Evolutionary conservation across 2,329 filamentous ascomycete species (phyloP), one percentile per base, ranked within the genome.

Genomic region (Metarhizium brunneum): DNA sequence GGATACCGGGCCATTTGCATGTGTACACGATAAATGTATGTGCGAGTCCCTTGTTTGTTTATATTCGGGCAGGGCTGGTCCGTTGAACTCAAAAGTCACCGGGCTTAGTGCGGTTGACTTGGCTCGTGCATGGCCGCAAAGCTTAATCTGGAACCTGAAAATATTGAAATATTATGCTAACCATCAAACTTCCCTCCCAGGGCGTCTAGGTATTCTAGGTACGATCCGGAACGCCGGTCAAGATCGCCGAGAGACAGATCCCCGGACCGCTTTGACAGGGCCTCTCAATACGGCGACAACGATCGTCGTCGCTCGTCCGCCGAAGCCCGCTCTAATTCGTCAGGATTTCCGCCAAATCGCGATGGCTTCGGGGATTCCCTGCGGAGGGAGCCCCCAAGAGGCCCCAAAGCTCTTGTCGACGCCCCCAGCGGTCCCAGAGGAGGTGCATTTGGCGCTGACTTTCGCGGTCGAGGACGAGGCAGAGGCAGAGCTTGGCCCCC

Each of bases 341-440:
- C 80, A 32, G 73, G 76, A n/a, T 88, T 88, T 58, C 80, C 79
- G 61, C 70, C 79, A 2, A 80, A 78, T 62, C 77, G 84, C 61
- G 82, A 85, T 61, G 68, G 65, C 13, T 84, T 84, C 59, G 76
- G 78, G 54, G 81, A 84, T 62, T 66, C 78, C 62, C 60, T 79
- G 67, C 68, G 75, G 35, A 80, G 86, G 61, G 89, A 95, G 60
- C 86, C 88, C 2, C 91, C 91, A 3, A 81, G 90, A 55, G 91
- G 88, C 0, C 90, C 91, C 11, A 90, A 92, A 69, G 89, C 88
- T 4, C 74, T 91, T 56, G 80, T 87, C 57, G 88, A 92, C 58
- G 73, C 82, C 35, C 80, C 83, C n/a, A 82, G 79, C 60, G 84
- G 84, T 35, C 86, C 84, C 14, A 80, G 88, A 56, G 86, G 86